Percentiles rank a stretch among this genome's conserved stretches.
These are phyloP conservation scores for Breynia disticha DNA, from an alignment of 441 rosid species.

Conservation along the genomic window DNA sequence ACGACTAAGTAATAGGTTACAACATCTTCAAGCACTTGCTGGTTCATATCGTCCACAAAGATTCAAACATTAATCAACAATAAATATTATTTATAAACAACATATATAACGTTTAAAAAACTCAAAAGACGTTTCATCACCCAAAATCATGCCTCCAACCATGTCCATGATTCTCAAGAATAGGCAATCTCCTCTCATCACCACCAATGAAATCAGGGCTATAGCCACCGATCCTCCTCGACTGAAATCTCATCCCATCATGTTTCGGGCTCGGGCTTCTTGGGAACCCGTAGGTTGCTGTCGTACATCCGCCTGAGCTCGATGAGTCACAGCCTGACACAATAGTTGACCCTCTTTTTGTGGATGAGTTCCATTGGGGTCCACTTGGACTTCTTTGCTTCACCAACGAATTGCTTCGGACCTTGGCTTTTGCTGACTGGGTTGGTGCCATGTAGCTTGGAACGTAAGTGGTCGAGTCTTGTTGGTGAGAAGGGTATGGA, in stretches of 20 bases:
- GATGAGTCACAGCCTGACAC: conserved; percentile 61
- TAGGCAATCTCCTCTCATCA: conserved; percentile 34
- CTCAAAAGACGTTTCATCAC: conserved; percentile 10
- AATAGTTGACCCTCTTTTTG: conserved; percentile 30
- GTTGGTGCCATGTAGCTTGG: conserved; percentile 92
- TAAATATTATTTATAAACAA: background rate
- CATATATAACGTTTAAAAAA: background rate
- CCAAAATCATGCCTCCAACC: conserved; percentile 43
- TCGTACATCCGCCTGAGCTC: conserved; percentile 52
- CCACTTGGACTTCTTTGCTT: conserved; percentile 28
- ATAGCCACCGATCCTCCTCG: conserved; percentile 18
- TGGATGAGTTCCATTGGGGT: conserved; percentile 71
- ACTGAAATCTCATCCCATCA: conserved; percentile 16
- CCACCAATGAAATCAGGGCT: conserved; percentile 28
- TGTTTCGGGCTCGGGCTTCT: conserved; percentile 53
- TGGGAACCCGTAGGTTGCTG: conserved; percentile 24
- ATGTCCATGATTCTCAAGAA: conserved; percentile 21
- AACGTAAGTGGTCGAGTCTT: conserved; percentile 19
- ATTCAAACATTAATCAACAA: background rate
- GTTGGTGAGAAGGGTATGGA: conserved; percentile 26
- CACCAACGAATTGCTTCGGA: conserved; percentile 29
- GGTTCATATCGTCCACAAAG: too few species aligned
- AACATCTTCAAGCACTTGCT: too few species aligned
- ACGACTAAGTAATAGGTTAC: too few species aligned
- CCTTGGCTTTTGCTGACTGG: conserved; percentile 84